Evolutionary conservation across 129 eudicot genomes (phyloP).

Genomic region (Gnaphalium uliginosum): DNA sequence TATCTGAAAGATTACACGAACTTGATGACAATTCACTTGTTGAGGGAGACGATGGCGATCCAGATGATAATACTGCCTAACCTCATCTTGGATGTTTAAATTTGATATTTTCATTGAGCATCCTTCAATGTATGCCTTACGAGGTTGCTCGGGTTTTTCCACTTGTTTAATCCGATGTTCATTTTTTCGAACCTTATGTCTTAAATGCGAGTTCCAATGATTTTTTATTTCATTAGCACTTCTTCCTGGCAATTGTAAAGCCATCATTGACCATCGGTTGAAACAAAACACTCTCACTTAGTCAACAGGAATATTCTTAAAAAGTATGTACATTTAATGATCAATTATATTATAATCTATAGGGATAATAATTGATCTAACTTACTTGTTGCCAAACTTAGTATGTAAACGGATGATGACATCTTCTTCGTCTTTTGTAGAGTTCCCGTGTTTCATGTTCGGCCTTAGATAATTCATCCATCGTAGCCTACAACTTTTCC

Average conservation of each 20-base stretch:
- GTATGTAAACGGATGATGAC: conserved; percentile 24
- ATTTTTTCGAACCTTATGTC: conserved; percentile 21
- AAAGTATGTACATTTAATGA: background rate
- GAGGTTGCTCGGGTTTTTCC: background rate
- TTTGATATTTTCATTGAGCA: background rate
- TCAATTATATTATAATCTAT: too few relatives aligned
- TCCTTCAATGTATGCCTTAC: background rate
- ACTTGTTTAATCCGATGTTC: conserved; percentile 1
- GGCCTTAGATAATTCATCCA: conserved; percentile 41
- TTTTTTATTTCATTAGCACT: conserved; percentile 55
- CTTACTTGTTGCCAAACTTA: conserved; percentile 39
- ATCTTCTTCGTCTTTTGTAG: conserved; percentile 39
- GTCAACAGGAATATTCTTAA: background rate
- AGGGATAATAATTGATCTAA: background rate
- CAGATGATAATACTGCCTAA: conserved; percentile 24
- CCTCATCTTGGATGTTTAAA: conserved; percentile 13
- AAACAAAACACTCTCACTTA: background rate
- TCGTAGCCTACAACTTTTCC: conserved; percentile 57
- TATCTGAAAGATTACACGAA: conserved; percentile 5
- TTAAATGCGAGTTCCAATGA: conserved; percentile 43
- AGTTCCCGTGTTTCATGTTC: conserved; percentile 35
- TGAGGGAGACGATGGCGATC: background rate
- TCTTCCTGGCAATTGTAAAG: conserved; percentile 46
- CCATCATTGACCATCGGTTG: conserved; percentile 47
- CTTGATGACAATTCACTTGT: conserved; percentile 4